Percentiles rank a stretch among this genome's conserved stretches.
Conservation (phyloP, 75 land plant species). For the Pinus tabuliformis region DNA sequence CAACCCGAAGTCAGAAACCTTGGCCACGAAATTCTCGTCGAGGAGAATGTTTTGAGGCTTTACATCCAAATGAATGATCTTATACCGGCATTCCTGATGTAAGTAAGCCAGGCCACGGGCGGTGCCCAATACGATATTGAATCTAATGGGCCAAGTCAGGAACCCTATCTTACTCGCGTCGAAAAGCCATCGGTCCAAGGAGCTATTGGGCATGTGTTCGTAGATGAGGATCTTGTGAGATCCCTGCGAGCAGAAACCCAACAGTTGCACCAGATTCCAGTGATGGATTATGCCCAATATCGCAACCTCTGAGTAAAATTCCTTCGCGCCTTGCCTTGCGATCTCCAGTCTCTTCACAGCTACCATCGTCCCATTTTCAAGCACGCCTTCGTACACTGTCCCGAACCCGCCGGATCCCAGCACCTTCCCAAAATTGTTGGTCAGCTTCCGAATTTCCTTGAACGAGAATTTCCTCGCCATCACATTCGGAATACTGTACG, state of each 20-base stretch:
- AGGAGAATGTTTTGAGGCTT: conserved; percentile 45
- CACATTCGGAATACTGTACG: not conserved
- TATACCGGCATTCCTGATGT: conserved; percentile 16
- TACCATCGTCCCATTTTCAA: conserved; percentile 16
- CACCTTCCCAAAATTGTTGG: conserved; percentile 7
- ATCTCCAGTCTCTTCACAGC: conserved; percentile 30
- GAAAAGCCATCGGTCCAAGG: conserved; percentile 22
- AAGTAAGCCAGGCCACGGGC: conserved; percentile 23
- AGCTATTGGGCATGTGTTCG: conserved; percentile 33
- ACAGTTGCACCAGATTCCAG: conserved; percentile 24
- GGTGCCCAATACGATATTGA: conserved; percentile 9
- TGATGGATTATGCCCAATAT: conserved; percentile 29
- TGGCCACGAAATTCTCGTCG: conserved; percentile 34
- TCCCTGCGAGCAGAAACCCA: conserved; percentile 20
- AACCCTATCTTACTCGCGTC: not conserved
- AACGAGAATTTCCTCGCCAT: conserved; percentile 11
- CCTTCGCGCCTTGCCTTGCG: conserved; percentile 26
- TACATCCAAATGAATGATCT: conserved; percentile 46
- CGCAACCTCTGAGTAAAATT: conserved; percentile 25
- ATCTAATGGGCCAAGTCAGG: conserved; percentile 16
- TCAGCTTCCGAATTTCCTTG: conserved; percentile 13
- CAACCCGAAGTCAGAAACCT: conserved; percentile 48
- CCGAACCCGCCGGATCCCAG: conserved; percentile 38
- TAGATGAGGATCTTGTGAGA: conserved; percentile 24
- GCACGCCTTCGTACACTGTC: conserved; percentile 21